Evolutionary conservation across 2,329 filamentous ascomycete genomes (phyloP), one percentile per base, ranked within the genome.

Genomic region (Pseudogymnoascus sp.): DNA sequence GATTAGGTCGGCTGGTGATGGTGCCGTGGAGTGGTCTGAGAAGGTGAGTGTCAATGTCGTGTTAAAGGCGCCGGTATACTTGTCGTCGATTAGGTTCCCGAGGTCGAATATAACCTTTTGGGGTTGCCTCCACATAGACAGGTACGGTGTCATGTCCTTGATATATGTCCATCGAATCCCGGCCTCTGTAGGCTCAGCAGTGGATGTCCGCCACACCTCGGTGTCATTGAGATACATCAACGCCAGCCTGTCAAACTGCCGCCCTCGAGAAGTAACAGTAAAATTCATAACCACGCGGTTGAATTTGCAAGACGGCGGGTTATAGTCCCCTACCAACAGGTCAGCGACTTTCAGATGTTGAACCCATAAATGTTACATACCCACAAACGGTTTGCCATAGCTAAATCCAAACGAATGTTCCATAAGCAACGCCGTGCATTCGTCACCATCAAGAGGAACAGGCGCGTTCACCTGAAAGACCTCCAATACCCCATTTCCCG

Each of bases 161-260:
- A 86, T 76, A 69, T 90, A 91, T 0, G 81, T 85, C 88, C 88
- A 93, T 47, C 80, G 75, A 64, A 94, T 91, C 6, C 89, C 90
- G 20, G 79, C 79, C 4, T 75, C 65, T 0, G 84, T 90, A 1
- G 90, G 89, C 74, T 95, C 88, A 3, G 90, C 88, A 1, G 90
- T 95, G 4, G 89, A 91, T 1, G 89, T 92, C 22, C 90, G 80
- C 78, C 88, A 94, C n/a, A 95, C 80, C 71, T 95, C 90, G 8
- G 82, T 84, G 70, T 93, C 88, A 39, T 84, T 84, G 37, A 94
- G 77, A 67, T 87, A 94, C 80, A 94, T 86, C 32, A 87, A 73
- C 3, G 84, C 90, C 7, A 93, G 78, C 38, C 90, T 81, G 70
- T 95, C 90, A 72, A 82, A 92, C 67, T 95, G 90, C 2, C 82